Evolutionary conservation across 768 basidiomycete species (phyloP).

Genomic region (Pulveroboletus sp.): DNA sequence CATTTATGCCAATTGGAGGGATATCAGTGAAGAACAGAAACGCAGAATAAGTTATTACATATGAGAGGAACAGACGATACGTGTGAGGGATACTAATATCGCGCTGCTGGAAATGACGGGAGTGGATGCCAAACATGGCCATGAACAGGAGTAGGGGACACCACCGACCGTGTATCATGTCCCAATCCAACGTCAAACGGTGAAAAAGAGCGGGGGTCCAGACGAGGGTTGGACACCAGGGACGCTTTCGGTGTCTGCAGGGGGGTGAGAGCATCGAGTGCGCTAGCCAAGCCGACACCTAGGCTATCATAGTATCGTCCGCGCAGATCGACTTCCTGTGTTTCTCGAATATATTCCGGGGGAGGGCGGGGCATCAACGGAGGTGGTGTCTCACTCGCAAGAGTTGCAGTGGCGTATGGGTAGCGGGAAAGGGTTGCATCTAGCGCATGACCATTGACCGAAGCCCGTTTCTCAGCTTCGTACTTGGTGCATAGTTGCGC

Average conservation of each 20-base stretch:
- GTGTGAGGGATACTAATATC: conserved; percentile 7
- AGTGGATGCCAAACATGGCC: conserved; percentile 4
- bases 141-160: conserved; percentile 2
- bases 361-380: conserved; percentile 76
- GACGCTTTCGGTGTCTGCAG: conserved; percentile 10
- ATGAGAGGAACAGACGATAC: not conserved
- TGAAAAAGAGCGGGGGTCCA: conserved; percentile 45
- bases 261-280: conserved; percentile 33
- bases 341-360: conserved; percentile 75
- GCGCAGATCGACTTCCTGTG: conserved; percentile 67
- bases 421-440: conserved; percentile 8
- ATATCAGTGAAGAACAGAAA: conserved; percentile 4
- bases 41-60: conserved; percentile 17
- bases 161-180: conserved; percentile 11
- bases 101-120: conserved; percentile 11
- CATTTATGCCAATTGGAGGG: no score
- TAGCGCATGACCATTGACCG: conserved; percentile 21
- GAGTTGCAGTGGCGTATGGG: conserved; percentile 10
- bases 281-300: conserved; percentile 23
- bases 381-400: conserved; percentile 35
- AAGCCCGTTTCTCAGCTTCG: conserved; percentile 46
- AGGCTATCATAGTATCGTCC: conserved; percentile 36
- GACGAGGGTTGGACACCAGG: conserved; percentile 5
- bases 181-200: conserved; percentile 38
- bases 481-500: conserved; percentile 60